Evolutionary conservation across 1,284 basidiomycete genomes (phyloP).

Genomic region (Phellinidium pouzarii): DNA sequence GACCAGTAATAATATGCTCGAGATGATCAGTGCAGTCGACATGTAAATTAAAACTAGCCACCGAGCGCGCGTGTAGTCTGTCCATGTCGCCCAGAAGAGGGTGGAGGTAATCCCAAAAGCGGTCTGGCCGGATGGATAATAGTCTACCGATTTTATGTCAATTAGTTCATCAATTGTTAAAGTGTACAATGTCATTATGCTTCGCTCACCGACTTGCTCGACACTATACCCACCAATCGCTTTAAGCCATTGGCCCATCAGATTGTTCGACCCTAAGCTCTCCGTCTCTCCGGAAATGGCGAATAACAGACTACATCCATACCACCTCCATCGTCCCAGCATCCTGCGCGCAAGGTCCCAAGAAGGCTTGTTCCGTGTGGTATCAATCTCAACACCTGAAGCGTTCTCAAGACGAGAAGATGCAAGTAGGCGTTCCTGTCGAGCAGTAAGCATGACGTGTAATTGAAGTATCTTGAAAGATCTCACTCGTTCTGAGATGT

Average conservation of each 20-base stretch:
- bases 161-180: background rate
- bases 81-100: slow-evolving; percentile 55
- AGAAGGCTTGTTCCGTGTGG: slow-evolving; percentile 34
- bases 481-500: slow-evolving; percentile 52
- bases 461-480: slow-evolving; percentile 6
- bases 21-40: slow-evolving; percentile 44
- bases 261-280: slow-evolving; percentile 63
- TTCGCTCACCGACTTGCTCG: slow-evolving; percentile 45
- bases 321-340: slow-evolving; percentile 63
- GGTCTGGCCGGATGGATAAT: slow-evolving; percentile 59
- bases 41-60: slow-evolving; percentile 65
- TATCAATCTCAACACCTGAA: slow-evolving; percentile 27
- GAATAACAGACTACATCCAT: slow-evolving; percentile 57
- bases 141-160: slow-evolving; percentile 36
- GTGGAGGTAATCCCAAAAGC: slow-evolving; percentile 61
- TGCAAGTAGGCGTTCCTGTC: slow-evolving; percentile 50
- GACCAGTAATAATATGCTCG: slow-evolving; percentile 51
- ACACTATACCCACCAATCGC: slow-evolving; percentile 53
- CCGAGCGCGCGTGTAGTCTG: slow-evolving; percentile 46
- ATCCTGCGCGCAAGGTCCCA: slow-evolving; percentile 46
- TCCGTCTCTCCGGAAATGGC: slow-evolving; percentile 64
- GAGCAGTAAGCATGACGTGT: slow-evolving; percentile 9
- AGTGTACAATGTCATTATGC: background rate
- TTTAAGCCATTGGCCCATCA: slow-evolving; percentile 73
- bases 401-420: slow-evolving; percentile 37